A percentile compares a stretch with the other conserved stretches of the same genome.
phyloP scores from a whole-genome alignment of 805 yeast genomes.

The Komagataella pastoris region DNA sequence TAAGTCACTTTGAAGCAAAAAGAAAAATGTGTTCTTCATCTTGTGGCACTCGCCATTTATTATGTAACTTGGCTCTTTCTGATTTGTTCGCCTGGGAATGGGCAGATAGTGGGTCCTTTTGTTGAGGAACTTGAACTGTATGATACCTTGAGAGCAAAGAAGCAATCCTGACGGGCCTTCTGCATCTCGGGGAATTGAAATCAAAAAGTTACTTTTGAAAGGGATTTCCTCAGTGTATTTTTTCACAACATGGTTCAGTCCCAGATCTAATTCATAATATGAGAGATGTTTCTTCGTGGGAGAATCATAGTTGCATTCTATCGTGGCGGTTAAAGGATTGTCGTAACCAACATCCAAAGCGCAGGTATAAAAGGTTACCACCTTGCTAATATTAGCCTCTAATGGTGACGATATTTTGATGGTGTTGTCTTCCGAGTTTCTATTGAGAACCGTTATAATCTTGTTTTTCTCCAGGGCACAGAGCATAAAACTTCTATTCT shows the following conservation, averaged over 20 bases:
- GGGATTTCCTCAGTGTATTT: constrained; percentile 27
- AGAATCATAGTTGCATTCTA: constrained; percentile 47
- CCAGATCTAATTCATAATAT: constrained; percentile 76
- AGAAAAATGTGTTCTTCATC: constrained; percentile 49
- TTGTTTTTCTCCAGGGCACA: constrained; percentile 66
- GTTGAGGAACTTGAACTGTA: constrained; percentile 35
- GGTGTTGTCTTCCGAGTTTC: constrained; percentile 24
- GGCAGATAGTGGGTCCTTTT: constrained; percentile 25
- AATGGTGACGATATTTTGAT: constrained; percentile 58
- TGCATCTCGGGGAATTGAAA: constrained; percentile 63
- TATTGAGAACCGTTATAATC: constrained; percentile 50
- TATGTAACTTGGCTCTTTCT: constrained; percentile 20
- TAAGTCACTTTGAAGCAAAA: constrained; percentile 49
- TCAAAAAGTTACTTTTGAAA: constrained; percentile 31
- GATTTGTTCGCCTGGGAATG: constrained; percentile 36
- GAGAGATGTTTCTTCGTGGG: constrained; percentile 27
- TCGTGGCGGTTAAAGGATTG: constrained; percentile 73
- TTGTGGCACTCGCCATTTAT: constrained; percentile 52
- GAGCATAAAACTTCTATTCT: constrained; percentile 54
- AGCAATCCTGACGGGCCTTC: constrained; percentile 63
- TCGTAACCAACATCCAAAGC: constrained; percentile 69
- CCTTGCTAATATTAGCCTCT: constrained; percentile 41
- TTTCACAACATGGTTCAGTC: constrained; percentile 63
- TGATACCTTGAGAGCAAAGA: constrained; percentile 41
- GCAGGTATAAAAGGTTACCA: constrained; percentile 36